Percentiles rank a stretch among this genome's conserved stretches.
phyloP scores from a whole-genome alignment of 2,329 filamentous ascomycete species.

The Alternaria hordeiaustralica region DNA sequence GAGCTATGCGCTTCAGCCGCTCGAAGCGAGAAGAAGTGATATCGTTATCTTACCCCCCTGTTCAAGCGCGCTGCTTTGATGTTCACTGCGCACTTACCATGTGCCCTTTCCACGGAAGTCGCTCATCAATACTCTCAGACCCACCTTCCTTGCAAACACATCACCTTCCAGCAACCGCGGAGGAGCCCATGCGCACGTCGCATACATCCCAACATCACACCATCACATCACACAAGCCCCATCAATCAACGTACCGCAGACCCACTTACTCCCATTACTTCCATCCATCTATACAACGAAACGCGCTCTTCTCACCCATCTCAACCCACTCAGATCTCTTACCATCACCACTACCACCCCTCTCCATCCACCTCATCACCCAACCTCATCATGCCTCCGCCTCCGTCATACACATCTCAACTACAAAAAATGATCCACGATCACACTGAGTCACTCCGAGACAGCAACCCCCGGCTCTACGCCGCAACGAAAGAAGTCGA shows the following conservation, averaged over 20 bases:
- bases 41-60: neutral
- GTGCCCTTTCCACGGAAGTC: neutral
- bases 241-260: neutral
- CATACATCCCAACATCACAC: neutral
- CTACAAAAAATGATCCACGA: neutral
- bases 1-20: neutral
- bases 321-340: neutral
- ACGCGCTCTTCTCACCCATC: neutral
- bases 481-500: neutral
- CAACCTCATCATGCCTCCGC: neutral
- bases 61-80: neutral
- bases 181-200: accelerated
- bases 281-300: neutral
- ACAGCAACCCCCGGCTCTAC: neutral
- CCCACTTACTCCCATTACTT: neutral
- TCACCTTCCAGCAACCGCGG: neutral
- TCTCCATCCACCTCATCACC: neutral
- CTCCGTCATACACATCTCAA: neutral
- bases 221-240: neutral
- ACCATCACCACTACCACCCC: neutral
- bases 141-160: neutral
- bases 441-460: neutral
- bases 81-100: neutral
- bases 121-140: neutral
- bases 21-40: neutral